Base-by-base conservation (phyloP, 2,329 filamentous ascomycete genomes). In the Epichloe gansuensis region DNA sequence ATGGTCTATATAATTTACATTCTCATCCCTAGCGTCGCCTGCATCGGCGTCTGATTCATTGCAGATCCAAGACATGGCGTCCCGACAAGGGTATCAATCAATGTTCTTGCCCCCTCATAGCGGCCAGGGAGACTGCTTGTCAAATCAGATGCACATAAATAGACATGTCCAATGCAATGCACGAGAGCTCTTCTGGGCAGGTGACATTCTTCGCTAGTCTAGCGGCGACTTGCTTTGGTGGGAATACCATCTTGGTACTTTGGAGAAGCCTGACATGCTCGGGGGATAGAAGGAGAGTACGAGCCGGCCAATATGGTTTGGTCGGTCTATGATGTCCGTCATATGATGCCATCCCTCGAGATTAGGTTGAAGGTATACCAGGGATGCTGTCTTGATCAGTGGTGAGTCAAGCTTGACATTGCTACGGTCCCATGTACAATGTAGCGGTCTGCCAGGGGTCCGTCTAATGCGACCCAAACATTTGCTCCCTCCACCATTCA, bases 21-120 rank as follows among this genome's bases (percentile, higher is more conserved):
- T 34, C 17, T 49, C 41, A 50, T 37, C 34, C 39, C 25, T 38
- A 21, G 9, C 6, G 23, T 38, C 21, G 45, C 51, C 48, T 52
- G 39, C 23, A 31, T 38, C 21, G 6, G 25, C 48, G n/a, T 46
- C 15, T 39, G 7, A 38, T 52, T 17, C 42, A 35, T 38, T 41
- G 47, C 44, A 48, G 37, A 46, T 50, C 44, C 47, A 39, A 55
- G 54, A 55, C 54, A 55, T 48, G 44, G 51, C 47, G 47, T 46
- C 52, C 45, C 21, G 45, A 25, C 37, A 34, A 41, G 39, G 25
- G 37, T 23, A 39, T 45, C 46, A 43, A 17, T 28, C 34, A n/a
- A n/a, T n/a, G 3, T 25, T n/a, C 2, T 7, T 46, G 51, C 9
- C 25, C 37, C 17, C 25, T 46, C 31, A 28, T 37, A n/a, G 44